Evolutionary conservation across 2,329 filamentous ascomycete species (phyloP), one percentile per base, ranked within the genome.

Genomic region (Aureobasidium sp.): DNA sequence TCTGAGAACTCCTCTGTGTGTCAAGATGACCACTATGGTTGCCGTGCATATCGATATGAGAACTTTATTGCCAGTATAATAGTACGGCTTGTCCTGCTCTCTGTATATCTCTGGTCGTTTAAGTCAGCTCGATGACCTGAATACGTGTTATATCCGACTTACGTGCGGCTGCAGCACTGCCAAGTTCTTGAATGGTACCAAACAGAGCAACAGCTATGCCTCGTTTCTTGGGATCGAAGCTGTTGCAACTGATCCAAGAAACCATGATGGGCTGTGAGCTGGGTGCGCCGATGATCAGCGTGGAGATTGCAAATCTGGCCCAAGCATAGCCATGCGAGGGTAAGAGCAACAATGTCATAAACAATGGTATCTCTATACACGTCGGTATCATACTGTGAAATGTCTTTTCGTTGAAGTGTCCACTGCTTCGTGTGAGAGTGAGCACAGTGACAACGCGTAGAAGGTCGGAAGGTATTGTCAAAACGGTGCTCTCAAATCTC

Each of bases 251-350:
- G 56, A 79, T 77, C 78, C 79, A 85, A 5, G 76, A 74, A 4
- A 75, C 75, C 14, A 80, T 73, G 17, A 84, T 77, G 1, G 83
- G 82, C 66, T 85, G 83, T 53, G 83, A 80, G 67, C 85, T 85
- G 0, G 83, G 83, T 62, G 80, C 25, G 41, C 34, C 53, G 36
- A 31, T 39, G 9, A 53, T 63, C n/a, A 62, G 53, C 15, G 39
- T 27, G 5, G 41, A 27, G 20, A 59, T 42, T 9, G 48, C 48
- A 31, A 52, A 86, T n/a, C 81, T 74, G 0, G 71, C 72, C 83
- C 84, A 86, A 17, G 79, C 72, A 22, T 77, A 76, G 0, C 77
- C 78, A 27, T 74, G 72, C n/a, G 77, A 73, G 0, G 82, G 81
- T 0, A 85, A 69, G 0, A 77, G 74, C 37, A 81, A 74, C 15